These are phyloP conservation scores for Monilinia vaccinii-corymbosi DNA, from an alignment of 2,329 filamentous ascomycete species.

Conservation along the genomic window DNA sequence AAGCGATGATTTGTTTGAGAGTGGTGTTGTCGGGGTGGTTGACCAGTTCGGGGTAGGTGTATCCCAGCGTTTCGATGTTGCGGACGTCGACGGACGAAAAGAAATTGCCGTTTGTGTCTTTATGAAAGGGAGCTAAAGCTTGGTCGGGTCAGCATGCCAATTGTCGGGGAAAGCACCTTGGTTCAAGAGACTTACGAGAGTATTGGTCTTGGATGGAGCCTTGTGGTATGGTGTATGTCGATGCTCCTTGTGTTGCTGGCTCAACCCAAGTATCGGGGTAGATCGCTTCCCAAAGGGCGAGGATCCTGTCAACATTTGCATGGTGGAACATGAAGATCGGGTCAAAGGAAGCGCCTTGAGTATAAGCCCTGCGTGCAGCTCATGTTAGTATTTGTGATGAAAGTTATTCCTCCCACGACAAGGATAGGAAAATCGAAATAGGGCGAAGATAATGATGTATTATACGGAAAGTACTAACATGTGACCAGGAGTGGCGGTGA, in stretches of 20 bases:
- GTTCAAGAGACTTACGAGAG: not conserved
- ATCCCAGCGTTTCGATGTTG: slow-evolving; percentile 44
- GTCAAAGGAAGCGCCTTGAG: slow-evolving; percentile 64
- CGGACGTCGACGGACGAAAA: slow-evolving; percentile 4
- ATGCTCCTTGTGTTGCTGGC: slow-evolving; percentile 41
- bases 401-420: not conserved
- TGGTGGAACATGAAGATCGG: slow-evolving; percentile 40
- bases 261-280: slow-evolving; percentile 59
- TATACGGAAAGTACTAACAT: slow-evolving; percentile 4
- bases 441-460: not conserved
- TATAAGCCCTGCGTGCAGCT: slow-evolving; percentile 33
- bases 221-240: slow-evolving; percentile 49
- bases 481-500: not conserved
- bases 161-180: too few species aligned
- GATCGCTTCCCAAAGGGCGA: slow-evolving; percentile 68
- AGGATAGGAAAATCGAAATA: not conserved
- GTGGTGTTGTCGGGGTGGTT: slow-evolving; percentile 1
- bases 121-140: slow-evolving; percentile 53
- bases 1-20: slow-evolving; percentile 6
- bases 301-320: slow-evolving; percentile 60
- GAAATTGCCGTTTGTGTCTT: slow-evolving; percentile 22
- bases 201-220: not conserved
- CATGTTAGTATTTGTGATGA: not conserved
- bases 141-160: not conserved
- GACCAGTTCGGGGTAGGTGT: slow-evolving; percentile 56